Base-by-base conservation (phyloP, 2,329 filamentous ascomycete genomes). In the Ceratocystis ficicola region DNA sequence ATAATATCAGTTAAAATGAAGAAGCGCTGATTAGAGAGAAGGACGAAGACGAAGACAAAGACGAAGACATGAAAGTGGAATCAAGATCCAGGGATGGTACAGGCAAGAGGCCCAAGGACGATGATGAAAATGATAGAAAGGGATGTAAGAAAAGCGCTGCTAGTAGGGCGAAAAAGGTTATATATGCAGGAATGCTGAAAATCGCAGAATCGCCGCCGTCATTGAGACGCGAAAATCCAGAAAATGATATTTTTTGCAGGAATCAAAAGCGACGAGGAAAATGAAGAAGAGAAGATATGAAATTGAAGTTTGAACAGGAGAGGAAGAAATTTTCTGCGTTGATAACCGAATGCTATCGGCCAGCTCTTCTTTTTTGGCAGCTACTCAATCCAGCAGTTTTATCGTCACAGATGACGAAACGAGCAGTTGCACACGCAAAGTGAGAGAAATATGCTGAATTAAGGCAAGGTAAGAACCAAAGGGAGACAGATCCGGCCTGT, bases 121-220 rank as follows among this genome's bases (percentile, higher is more conserved):
- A 20, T 28, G n/a, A 62, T 20, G n/a, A 62, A 62, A 28, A 48
- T 6, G n/a, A 48, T 28, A 28, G 44, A 62, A 44, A 62, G 25
- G 25, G 41, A 62, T 7, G 15, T 17, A 30, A 30, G 60, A 10
- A 48, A 4, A 22, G 41, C 22, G 28, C 28, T 25, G 22, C n/a
- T 7, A 15, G 3, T 12, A 12, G 36, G 1, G 10, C 12, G 30
- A 32, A 41, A n/a, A 61, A 48, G 22, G 30, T 12, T 28, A 44
- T 22, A 17, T 25, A 2, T 17, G 36, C 20, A 7, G 20, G 28
- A 44, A 44, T 46, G 41, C 15, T n/a, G 15, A 62, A 41, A 62
- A n/a, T 36, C 15, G 28, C n/a, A 59, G 12, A 7, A 48, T 15
- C 17, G 5, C 20, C 22, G 44, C 28, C 41, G 44, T 62, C 36